Evolutionary conservation across 805 yeast species (phyloP), one percentile per base, ranked within the genome.

Genomic region (Metschnikowia lachancei): DNA sequence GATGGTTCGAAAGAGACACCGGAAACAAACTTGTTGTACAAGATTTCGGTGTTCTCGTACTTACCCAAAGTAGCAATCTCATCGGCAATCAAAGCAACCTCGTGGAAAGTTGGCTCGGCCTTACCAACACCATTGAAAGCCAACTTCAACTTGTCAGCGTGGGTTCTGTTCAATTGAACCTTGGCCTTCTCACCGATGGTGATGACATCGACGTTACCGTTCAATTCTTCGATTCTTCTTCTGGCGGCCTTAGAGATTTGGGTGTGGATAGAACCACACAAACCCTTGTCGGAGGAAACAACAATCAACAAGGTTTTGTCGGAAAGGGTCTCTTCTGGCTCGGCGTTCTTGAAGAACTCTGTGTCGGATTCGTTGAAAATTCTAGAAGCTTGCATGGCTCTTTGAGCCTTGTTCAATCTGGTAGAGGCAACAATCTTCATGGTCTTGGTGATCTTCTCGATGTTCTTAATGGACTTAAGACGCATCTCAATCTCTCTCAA

Each of bases 361-460:
- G 76, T 59, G 65, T 90, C 95, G 50, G 91, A 83, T 60, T 78
- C 77, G 65, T 84, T 84, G 78, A 87, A 92, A 51, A 81, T 85
- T 70, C 95, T 84, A 41, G 97, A 85, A 41, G 87, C 80, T 58
- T 77, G 75, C 90, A 90, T 92, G 52, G 97, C 96, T 71, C 85
- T 87, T 75, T 90, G 96, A 52, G 99, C 99, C 75, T 87, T 90
- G 68, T 82, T 78, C 70, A 94, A 82, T 76, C 97, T 86, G 60
- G 99, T 94, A 35, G 98, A 92, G 35, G 99, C 99, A 64, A 94
- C 99, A 74, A 94, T 85, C 80, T 91, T 94, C 98, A 94, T 94
- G 72, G 99, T 94, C 77, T 94, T 94, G 76, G 99, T 94, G 77
- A 94, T 94, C 80, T 94, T 94, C 77, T 94, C 97, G 71, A 94